A percentile compares a stretch with the other conserved stretches of the same genome.
Conservation (phyloP, 345 rosid species). For the Eucalyptus leucophloia region DNA sequence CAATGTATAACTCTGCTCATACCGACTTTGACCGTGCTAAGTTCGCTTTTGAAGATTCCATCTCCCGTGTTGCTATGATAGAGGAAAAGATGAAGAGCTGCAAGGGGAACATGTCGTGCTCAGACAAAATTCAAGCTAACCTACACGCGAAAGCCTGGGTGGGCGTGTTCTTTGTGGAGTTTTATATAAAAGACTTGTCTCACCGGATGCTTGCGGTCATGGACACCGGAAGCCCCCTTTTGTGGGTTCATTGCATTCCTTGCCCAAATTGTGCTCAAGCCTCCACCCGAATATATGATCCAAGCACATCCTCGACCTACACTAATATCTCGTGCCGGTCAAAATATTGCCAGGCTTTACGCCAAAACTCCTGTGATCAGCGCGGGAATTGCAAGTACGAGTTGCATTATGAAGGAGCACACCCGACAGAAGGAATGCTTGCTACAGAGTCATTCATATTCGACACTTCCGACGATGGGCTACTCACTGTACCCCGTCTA, state of each 20-base stretch:
- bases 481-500: neutral
- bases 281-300: neutral
- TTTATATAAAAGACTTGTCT: neutral
- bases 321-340: neutral
- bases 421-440: neutral
- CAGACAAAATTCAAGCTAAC: neutral
- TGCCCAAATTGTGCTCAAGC: neutral
- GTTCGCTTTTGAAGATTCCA: neutral
- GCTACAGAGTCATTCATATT: neutral
- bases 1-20: neutral
- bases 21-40: neutral
- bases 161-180: neutral
- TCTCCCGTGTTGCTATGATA: neutral
- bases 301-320: neutral
- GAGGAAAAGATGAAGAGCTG: neutral
- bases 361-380: neutral
- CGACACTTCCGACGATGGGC: neutral
- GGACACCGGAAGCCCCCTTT: neutral
- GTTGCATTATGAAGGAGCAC: neutral
- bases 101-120: neutral
- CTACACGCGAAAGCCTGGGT: neutral
- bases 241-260: neutral
- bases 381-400: neutral
- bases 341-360: neutral
- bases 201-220: neutral